Percentiles rank a stretch among this genome's conserved stretches.
Conservation (phyloP, 192 early-diverging fungal genomes). For the Coemansia sp. region DNA sequence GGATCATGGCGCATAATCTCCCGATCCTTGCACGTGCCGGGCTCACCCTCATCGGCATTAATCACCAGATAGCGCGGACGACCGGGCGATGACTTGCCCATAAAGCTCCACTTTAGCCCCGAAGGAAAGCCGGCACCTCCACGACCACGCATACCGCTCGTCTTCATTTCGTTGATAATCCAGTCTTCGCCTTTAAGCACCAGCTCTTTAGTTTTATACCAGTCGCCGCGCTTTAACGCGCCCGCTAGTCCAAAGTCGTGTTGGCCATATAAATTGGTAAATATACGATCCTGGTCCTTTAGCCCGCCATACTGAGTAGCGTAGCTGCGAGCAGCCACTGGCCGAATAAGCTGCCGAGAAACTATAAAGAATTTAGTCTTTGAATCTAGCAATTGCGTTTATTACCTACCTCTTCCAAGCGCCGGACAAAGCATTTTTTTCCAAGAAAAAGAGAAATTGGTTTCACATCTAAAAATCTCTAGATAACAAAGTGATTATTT, state of each 20-base stretch:
- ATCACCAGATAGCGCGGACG: constrained; percentile 93
- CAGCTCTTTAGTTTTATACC: constrained; percentile 99
- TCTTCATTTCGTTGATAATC: constrained; percentile 98
- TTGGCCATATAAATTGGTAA: constrained; percentile 93
- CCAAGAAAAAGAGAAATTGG: not conserved
- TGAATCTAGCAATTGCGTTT: not conserved
- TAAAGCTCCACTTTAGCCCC: constrained; percentile 98
- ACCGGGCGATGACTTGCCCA: constrained; percentile 90
- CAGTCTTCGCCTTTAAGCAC: constrained; percentile 93
- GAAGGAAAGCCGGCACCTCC: constrained; percentile 98
- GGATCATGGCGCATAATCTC: constrained; percentile 93
- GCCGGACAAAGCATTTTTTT: not conserved
- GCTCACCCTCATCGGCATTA: constrained; percentile 98
- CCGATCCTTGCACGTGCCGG: constrained; percentile 97
- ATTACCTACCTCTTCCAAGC: constrained; percentile 1
- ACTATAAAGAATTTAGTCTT: not conserved
- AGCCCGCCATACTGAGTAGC: constrained; percentile 63
- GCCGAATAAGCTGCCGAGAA: constrained; percentile 1
- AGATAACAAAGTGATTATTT: not conserved
- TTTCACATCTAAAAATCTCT: not conserved
- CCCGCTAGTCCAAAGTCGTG: constrained; percentile 89
- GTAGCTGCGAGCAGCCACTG: constrained; percentile 14
- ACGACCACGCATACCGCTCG: constrained; percentile 87
- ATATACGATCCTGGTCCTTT: constrained; percentile 93
- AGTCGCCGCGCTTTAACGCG: constrained; percentile 93